Base-by-base conservation (phyloP, 768 basidiomycete species). In the Asterophora lycoperdoides region DNA sequence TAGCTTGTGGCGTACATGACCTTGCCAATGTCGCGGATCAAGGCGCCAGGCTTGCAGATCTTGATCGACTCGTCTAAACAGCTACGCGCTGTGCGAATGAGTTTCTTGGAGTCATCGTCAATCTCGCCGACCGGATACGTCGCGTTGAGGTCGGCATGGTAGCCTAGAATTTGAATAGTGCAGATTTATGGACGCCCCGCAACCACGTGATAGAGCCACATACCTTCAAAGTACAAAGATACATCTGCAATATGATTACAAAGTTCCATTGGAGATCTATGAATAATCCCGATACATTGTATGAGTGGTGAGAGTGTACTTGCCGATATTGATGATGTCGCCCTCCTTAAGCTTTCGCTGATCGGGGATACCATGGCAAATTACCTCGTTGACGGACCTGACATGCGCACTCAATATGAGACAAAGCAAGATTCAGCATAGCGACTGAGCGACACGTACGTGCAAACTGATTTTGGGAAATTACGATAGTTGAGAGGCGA, bases 291-390 rank as follows among this genome's bases (percentile, higher is more conserved):
- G 23, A 23, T 23, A 23, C 23, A 23, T 23, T 23, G 23, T 23
- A 23, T 23, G 23, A 35, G 30, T 48, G 35, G 19, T 44, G 13
- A 43, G 39, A 54, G 6, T 43, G 26, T 48, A 63, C 74, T 51
- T 53, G 86, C 89, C 93, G 44, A 99, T 82, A 68, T 99, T 99
- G 64, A 98, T 73, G 56, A 98, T 98, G 68, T 99, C 96, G 14
- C 96, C 96, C 56, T 97, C 91, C 59, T 77, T 77, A 55, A 93
- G 67, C 59, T 82, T 85, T 53, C 89, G 72, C 61, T 86, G 76
- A 70, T 95, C 92, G 32, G 94, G 93, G 53, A 95, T 94, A 48
- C 95, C 96, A 65, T 99, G 96, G 66, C 96, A 98, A 59, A 99
- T 94, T 43, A 80, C 87, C 67, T 98, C 95, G 65, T 99, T 99